Conservation (phyloP, 192 early-diverging fungal species). For the Gamsiella multidivaricata region DNA sequence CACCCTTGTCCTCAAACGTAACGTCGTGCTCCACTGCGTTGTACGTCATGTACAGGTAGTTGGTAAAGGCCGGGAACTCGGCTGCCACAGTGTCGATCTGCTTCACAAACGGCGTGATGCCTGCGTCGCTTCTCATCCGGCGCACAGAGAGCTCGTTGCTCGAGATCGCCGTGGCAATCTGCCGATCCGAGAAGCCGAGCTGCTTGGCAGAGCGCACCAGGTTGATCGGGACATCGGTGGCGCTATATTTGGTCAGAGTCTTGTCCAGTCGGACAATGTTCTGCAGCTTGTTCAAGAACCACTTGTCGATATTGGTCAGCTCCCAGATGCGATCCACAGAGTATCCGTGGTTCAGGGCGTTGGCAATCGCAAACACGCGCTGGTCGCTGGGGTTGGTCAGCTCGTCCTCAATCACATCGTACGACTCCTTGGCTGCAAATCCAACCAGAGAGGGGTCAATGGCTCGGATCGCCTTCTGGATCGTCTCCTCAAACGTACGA, state of each 20-base stretch:
- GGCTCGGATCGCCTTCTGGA: slow-evolving; percentile 95
- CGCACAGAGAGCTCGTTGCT: slow-evolving; percentile 91
- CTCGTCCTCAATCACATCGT: slow-evolving; percentile 82
- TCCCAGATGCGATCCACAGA: slow-evolving; percentile 90
- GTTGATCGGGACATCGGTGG: slow-evolving; percentile 66
- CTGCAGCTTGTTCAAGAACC: slow-evolving; percentile 96
- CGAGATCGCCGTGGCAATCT: slow-evolving; percentile 75
- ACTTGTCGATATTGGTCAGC: slow-evolving; percentile 93
- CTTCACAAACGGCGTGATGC: slow-evolving; percentile 95
- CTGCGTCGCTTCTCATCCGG: slow-evolving; percentile 79
- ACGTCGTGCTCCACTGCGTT: slow-evolving; percentile 95
- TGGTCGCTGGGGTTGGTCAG: slow-evolving; percentile 88
- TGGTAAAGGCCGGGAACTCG: slow-evolving; percentile 98
- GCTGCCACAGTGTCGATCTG: slow-evolving; percentile 99
- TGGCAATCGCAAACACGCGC: slow-evolving; percentile 95
- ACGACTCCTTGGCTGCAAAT: slow-evolving; percentile 66
- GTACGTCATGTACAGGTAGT: slow-evolving; percentile 99
- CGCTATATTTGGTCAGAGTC: slow-evolving; percentile 67
- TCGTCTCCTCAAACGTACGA: slow-evolving; percentile 96
- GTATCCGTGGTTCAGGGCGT: slow-evolving; percentile 91
- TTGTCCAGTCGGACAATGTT: slow-evolving; percentile 87
- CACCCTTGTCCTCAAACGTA: slow-evolving; percentile 90
- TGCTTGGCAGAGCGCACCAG: slow-evolving; percentile 86
- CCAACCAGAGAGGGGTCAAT: slow-evolving; percentile 90
- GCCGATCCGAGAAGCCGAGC: slow-evolving; percentile 96